A percentile compares a stretch with the other conserved stretches of the same genome.
phyloP scores from a whole-genome alignment of 257 asterid species.

The Capsicum chinense region DNA sequence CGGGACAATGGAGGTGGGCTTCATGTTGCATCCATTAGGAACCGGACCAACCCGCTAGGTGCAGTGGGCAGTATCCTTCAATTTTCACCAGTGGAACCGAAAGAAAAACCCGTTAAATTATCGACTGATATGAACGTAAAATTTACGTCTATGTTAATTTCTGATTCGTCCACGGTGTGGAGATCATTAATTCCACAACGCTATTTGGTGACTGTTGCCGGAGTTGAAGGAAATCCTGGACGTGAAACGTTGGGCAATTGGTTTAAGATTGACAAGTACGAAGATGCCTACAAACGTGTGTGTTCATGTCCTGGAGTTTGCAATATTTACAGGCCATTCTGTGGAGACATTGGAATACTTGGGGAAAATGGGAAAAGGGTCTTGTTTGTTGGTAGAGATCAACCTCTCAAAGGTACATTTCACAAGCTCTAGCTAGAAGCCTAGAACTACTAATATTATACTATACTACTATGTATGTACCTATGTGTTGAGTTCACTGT shows the following conservation, averaged over 20 bases:
- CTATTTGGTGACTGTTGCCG: background rate
- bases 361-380: background rate
- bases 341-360: slow-evolving; percentile 6
- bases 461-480: too few species aligned
- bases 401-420: slow-evolving; percentile 10
- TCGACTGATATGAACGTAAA: slow-evolving; percentile 23
- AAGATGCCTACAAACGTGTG: slow-evolving; percentile 23
- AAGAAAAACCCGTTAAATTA: background rate
- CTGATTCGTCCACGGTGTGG: slow-evolving; percentile 28
- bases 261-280: slow-evolving; percentile 9
- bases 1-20: slow-evolving; percentile 9
- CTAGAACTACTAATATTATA: background rate
- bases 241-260: slow-evolving; percentile 11
- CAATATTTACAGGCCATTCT: background rate
- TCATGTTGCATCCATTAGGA: background rate
- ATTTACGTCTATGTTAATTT: background rate
- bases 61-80: background rate
- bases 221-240: slow-evolving; percentile 27
- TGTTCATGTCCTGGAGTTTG: slow-evolving; percentile 35
- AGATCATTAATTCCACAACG: background rate
- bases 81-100: background rate
- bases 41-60: background rate
- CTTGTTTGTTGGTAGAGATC: background rate
- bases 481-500: background rate
- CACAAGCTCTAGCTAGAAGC: background rate